Base-by-base conservation (phyloP, 169 alveolate genomes). In the Eimeria zaria region DNA sequence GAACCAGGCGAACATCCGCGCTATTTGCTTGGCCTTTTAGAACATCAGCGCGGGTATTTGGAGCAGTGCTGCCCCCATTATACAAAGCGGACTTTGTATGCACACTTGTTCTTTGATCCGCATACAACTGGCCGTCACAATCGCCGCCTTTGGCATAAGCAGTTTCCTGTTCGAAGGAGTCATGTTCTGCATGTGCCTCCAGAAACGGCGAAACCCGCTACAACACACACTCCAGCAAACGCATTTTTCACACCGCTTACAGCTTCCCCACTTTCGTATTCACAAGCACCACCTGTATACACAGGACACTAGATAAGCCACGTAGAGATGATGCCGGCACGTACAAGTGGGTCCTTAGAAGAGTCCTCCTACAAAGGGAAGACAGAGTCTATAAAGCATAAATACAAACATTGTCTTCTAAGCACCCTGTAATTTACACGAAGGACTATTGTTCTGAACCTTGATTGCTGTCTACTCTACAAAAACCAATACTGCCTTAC, bases 401-500 rank as follows among this genome's bases (percentile, higher is more conserved):
- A 12, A 16, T 55, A 55, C 8, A 55, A 55, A 8, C 64, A 1
- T 3, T 22, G 4, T 55, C 1, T 7, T 14, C 16, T 55, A 12
- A 1, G 24, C 64, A 55, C 6, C 22, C 16, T 14, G 22, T 1
- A 4, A 55, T 12, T 1, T 14, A 58, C 27, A 33, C 78, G 8
- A 18, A 41, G n/a, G n/a, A n/a, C n/a, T n/a, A n/a, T n/a, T n/a
- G n/a, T n/a, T n/a, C n/a, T n/a, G n/a, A n/a, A n/a, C n/a, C n/a
- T n/a, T n/a, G n/a, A n/a, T n/a, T n/a, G n/a, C n/a, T n/a, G n/a
- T n/a, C n/a, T n/a, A n/a, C n/a, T n/a, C n/a, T n/a, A n/a, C n/a
- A n/a, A 69, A 8, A 46, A 30, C 80, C n/a, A 69, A 30, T 4
- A 33, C 53, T 84, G 92, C 80, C 92, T 51, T 33, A 84, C 92